Conservation (phyloP, 2,329 filamentous ascomycete species). For the Pseudocercospora cruenta region DNA sequence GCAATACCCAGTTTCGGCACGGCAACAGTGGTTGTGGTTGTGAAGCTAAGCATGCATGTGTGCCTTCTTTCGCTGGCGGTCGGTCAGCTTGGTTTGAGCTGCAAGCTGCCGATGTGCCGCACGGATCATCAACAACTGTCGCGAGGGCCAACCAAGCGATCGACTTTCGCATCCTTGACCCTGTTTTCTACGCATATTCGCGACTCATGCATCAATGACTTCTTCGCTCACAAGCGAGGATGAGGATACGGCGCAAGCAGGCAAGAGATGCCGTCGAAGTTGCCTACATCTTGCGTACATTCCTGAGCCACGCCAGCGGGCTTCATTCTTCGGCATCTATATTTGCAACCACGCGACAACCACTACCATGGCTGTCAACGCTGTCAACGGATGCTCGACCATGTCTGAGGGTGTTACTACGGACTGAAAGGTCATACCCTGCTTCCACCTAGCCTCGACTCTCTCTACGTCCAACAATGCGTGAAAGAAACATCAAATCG, state of each 20-base stretch:
- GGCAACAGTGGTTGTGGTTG: not conserved
- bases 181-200: not conserved
- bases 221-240: not conserved
- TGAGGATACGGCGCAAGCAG: not conserved
- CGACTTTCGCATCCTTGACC: not conserved
- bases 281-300: not conserved
- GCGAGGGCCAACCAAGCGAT: not conserved
- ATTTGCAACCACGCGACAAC: not conserved
- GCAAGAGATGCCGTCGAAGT: not conserved
- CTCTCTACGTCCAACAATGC: not conserved
- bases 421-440: no score
- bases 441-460: no score
- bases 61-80: not conserved
- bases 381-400: no score
- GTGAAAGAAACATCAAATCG: not conserved
- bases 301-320: not conserved
- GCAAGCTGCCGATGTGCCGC: not conserved
- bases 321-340: not conserved
- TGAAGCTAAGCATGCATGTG: not conserved
- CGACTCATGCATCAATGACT: not conserved
- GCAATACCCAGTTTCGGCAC: not conserved
- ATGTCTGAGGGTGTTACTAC: no score
- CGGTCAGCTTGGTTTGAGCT: not conserved
- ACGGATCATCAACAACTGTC: not conserved
- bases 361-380: not conserved